Base-by-base conservation (phyloP, 1,139 yeast genomes). In the Scheffersomyces parashehatae region DNA sequence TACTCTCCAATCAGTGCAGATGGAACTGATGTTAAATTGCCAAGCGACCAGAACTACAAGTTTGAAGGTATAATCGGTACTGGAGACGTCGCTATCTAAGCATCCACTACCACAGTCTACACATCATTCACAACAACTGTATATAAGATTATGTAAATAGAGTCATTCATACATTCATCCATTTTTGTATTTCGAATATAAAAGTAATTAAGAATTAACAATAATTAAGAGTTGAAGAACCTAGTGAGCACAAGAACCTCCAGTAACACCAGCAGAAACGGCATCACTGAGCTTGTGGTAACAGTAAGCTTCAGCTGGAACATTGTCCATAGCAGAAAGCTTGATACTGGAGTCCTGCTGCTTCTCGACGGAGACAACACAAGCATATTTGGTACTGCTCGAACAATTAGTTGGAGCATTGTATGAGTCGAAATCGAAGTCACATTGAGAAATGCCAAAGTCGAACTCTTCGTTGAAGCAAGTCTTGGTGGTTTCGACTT, bases 1-100 rank as follows among this genome's bases (percentile, higher is more conserved):
- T 93, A 91, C 67, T 81, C 87, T 49, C 98, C 98, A 15, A 67
- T 85, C 39, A 73, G 77, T 48, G 55, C 57, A 37, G 63, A 65
- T 26, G 79, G 79, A 39, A 55, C 59, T 38, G 63, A 59, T 12
- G 73, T 76, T 28, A 69, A 69, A 40, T 68, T 79, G 39, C 93
- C 95, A 42, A 82, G 89, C 60, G 89, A 84, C 54, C 60, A 58
- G 35, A 58, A 62, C 42, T 73, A 72, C 58, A 65, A 67, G 44
- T 68, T 65, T 39, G 78, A 72, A 56, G 79, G 81, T 41, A 68
- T 74, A 45, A 70, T 79, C 42, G 84, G 81, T 44, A 64, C 61
- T 48, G 85, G 85, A 48, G 84, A 80, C 61, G 78, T 79, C 42
- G 75, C 78, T 43, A 70, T 73, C 50, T 74, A 49, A 26, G 37